Evolutionary conservation across 176 grass and related monocot genomes (phyloP), one percentile per base, ranked within the genome.

Genomic region (Aegilops umbellulata): DNA sequence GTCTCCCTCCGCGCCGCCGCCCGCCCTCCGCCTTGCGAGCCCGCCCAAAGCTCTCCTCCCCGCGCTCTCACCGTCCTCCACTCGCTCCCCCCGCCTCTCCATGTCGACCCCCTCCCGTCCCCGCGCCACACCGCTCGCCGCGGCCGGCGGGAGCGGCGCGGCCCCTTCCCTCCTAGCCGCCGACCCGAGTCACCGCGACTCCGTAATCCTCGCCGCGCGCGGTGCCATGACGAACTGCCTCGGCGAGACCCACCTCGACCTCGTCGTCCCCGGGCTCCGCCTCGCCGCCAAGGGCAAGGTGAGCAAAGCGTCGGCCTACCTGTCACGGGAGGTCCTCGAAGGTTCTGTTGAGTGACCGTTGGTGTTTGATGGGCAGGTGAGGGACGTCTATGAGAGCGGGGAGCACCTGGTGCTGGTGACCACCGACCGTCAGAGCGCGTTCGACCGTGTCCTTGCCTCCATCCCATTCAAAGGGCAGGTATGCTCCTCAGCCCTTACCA

Each of bases 381-480:
- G 97, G 67, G 97, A 99, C 46, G 88, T 96, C 20, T 99, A 99
- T 61, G 92, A 96, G 93, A 91, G 92, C 61, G 94, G 89, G 77
- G 79, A 99, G 47, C 87, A 92, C 82, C 87, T 96, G 19, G 94
- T 96, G 68, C 83, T 99, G n/a, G 94, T 96, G 84, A 99, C 97
- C 69, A 96, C 97, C 4, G 94, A 99, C 69, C 81, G 97, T 39
- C 97, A 99, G 84, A 99, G 97, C 82, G 94, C 97, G 4, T 96
- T 99, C 82, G 97, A 99, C 77, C 92, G 97, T 30, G 82, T 96
- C 35, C 88, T 99, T 31, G 94, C 97, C 61, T 99, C 94, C 51
- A 94, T 99, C 67, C 97, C 97, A 23, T 99, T 99, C 55, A 99
- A 96, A 92, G 97, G 97, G 58, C 97, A 96, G 97, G 97, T 99